A percentile compares a stretch with the other conserved stretches of the same genome.
These are phyloP conservation scores for Vicia faba DNA, from an alignment of 306 rosid species.

Conservation along the genomic window DNA sequence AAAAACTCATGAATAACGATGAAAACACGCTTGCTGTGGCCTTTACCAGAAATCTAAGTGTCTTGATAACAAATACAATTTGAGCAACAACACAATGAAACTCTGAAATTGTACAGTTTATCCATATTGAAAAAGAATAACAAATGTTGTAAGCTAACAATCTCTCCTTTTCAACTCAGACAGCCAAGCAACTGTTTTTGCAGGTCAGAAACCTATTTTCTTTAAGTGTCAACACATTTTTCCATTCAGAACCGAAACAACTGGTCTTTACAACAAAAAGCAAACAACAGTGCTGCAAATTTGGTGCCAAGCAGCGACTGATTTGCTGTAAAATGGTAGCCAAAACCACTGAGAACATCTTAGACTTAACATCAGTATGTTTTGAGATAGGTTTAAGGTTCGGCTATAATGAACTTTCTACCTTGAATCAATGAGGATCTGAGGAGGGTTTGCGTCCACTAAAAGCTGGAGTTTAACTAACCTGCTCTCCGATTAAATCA, in stretches of 20 bases:
- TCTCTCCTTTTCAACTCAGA: slow-evolving; percentile 41
- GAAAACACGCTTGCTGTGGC: slow-evolving; percentile 6
- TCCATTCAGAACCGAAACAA: slow-evolving; percentile 36
- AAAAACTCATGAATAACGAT: not conserved
- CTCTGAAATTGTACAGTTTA: slow-evolving; percentile 43
- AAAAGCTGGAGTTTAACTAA: slow-evolving; percentile 53
- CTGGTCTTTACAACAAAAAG: slow-evolving; percentile 41
- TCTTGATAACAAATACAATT: slow-evolving; percentile 38
- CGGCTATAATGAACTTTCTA: slow-evolving; percentile 39
- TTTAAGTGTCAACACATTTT: slow-evolving; percentile 10
- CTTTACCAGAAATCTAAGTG: slow-evolving; percentile 24
- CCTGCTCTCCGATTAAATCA: slow-evolving; percentile 96
- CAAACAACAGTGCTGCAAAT: slow-evolving; percentile 42
- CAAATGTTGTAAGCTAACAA: slow-evolving; percentile 48
- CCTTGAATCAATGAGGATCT: slow-evolving; percentile 36
- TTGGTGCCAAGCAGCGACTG: slow-evolving; percentile 44
- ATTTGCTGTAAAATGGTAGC: slow-evolving; percentile 49
- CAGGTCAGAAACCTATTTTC: slow-evolving; percentile 39
- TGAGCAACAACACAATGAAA: slow-evolving; percentile 37
- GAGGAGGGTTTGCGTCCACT: slow-evolving; percentile 39
- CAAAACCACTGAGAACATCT: slow-evolving; percentile 41
- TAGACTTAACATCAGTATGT: slow-evolving; percentile 34
- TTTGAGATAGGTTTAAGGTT: slow-evolving; percentile 28
- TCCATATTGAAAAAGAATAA: slow-evolving; percentile 44
- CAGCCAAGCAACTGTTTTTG: slow-evolving; percentile 38